Base-by-base conservation (phyloP, 2,329 filamentous ascomycete genomes). In the Talaromyces albobiverticillius region DNA sequence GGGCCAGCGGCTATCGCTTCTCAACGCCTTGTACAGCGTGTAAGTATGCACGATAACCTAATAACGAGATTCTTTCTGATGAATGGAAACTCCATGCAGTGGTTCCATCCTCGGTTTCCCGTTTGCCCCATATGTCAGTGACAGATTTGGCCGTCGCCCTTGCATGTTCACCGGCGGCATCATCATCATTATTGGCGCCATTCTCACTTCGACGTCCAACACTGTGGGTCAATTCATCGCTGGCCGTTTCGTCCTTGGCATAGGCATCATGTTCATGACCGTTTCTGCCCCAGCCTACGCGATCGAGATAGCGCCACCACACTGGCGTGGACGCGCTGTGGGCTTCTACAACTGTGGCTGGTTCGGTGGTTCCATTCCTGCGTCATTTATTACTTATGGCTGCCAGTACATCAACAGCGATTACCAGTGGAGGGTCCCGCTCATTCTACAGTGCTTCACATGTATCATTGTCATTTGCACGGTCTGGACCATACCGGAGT, bases 401-500 rank as follows among this genome's bases (percentile, higher is more conserved):
- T 72, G 67, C 62, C 75, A 69, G 43, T 60, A 75, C 58, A 78
- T 81, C 53, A 50, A 68, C 34, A 77, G 57, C 64, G 63, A 79
- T 66, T 79, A 71, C 62, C 70, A 76, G 5, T 87, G 84, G 83
- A 74, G 84, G 2, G 85, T 88, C 56, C 84, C 84, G 0, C 79
- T 87, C 46, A 83, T 84, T 0, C 84, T 85, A 64, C 85, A 88
- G 62, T 86, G 86, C 45, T 68, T 85, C 0, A 83, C 83, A 0
- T 78, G 86, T 0, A 55, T 86, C 2, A 53, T 81, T 1, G 75
- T 87, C 1, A 71, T 87, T 52, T 59, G 61, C 1, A 64, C 76
- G 9, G 79, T 86, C 26, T 83, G 81, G 76, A 82, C 86, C 67
- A 83, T 88, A 63, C 86, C 85, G 0, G 86, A 89, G 59, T 85